Conservation (phyloP, 306 rosid genomes). For the Fragaria ananassa region DNA sequence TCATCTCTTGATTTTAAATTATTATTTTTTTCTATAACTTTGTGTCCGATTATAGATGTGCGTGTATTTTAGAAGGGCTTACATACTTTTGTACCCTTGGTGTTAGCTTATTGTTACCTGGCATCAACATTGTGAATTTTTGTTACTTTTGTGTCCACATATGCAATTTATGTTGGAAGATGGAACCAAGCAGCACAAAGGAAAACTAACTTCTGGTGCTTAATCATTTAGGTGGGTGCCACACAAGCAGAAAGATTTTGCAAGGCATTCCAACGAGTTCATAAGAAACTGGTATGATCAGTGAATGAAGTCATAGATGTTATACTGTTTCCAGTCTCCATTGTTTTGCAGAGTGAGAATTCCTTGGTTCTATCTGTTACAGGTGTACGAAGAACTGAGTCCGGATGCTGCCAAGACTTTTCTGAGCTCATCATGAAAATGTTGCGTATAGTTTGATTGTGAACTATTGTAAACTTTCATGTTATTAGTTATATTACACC, state of each 20-base stretch:
- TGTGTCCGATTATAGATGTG: not conserved
- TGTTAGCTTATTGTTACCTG: not conserved
- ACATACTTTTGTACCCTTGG: not conserved
- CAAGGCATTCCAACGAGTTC: conserved; percentile 62
- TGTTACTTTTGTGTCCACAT: not conserved
- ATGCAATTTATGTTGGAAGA: not conserved
- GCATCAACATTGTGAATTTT: not conserved
- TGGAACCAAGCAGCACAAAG: not conserved
- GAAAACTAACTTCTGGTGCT: conserved; percentile 22
- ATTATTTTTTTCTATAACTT: not conserved
- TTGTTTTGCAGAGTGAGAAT: not conserved
- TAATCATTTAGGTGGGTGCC: conserved; percentile 51
- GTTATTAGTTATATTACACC: not conserved
- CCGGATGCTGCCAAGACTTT: conserved; percentile 56
- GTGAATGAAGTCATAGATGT: not conserved
- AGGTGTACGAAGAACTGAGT: conserved; percentile 74
- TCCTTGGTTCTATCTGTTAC: conserved; percentile 6
- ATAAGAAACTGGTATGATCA: conserved; percentile 59
- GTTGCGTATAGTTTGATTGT: conserved; percentile 16
- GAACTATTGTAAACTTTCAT: conserved; percentile 17
- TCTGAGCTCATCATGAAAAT: conserved; percentile 40
- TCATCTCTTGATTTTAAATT: not conserved
- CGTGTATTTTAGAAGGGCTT: not conserved
- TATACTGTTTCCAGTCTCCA: not conserved
- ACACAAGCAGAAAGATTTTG: conserved; percentile 73